Evolutionary conservation across 2,329 filamentous ascomycete species (phyloP).

Genomic region (Colletotrichum liaoningense): DNA sequence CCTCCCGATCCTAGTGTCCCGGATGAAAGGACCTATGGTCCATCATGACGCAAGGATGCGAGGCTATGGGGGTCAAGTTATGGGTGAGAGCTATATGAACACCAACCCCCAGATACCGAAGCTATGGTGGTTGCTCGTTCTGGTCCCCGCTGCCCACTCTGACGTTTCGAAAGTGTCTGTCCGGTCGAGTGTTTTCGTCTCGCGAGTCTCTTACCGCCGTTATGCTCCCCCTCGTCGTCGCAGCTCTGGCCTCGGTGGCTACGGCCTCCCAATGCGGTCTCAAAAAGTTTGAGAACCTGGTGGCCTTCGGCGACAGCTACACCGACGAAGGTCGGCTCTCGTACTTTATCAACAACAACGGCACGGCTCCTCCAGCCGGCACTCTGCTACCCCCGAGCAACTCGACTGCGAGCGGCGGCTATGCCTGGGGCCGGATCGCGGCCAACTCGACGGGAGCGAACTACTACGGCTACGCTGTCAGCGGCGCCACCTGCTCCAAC

Average conservation of each 20-base stretch:
- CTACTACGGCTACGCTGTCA: constrained; percentile 77
- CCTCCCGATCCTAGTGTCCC: not conserved
- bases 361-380: constrained; percentile 72
- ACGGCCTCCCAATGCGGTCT: constrained; percentile 41
- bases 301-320: constrained; percentile 82
- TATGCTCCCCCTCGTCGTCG: constrained; percentile 23
- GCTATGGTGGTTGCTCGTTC: not conserved
- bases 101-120: not conserved
- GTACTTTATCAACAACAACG: constrained; percentile 71
- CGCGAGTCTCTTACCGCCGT: not conserved
- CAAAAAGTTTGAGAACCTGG: constrained; percentile 68
- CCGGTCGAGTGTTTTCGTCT: not conserved
- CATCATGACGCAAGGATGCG: not conserved
- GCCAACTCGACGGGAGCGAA: constrained; percentile 67
- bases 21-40: constrained; percentile 1
- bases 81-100: not conserved
- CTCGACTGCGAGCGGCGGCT: constrained; percentile 72
- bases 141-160: not conserved
- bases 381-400: constrained; percentile 57
- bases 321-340: constrained; percentile 76
- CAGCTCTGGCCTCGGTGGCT: constrained; percentile 21
- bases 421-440: constrained; percentile 76
- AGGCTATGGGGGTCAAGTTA: not conserved
- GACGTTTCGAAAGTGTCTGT: not conserved
- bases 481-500: constrained; percentile 79